Percentiles rank a stretch among this genome's conserved stretches.
Conservation (phyloP, 148 eudicot genomes). For the Bassia scoparia region DNA sequence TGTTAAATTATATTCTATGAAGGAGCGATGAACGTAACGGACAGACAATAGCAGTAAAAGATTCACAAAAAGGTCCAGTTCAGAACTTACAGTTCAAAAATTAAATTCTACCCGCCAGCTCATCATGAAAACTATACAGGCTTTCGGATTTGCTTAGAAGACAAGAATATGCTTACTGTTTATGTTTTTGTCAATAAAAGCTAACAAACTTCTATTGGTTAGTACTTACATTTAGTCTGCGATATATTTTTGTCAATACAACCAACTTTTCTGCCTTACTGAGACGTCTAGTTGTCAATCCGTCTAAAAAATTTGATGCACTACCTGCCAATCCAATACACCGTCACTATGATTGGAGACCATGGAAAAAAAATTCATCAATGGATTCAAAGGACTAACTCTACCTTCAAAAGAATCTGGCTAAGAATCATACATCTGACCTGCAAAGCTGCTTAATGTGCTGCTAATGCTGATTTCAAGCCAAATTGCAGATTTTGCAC, state of each 20-base stretch:
- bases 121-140: conserved; percentile 28
- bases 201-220: conserved; percentile 24
- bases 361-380: conserved; percentile 36
- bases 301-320: conserved; percentile 2
- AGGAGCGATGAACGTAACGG: conserved; percentile 32
- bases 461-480: conserved; percentile 31
- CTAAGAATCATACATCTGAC: conserved; percentile 36
- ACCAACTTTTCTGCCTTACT: neutral
- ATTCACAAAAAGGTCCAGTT: conserved; percentile 15
- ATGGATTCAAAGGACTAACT: conserved; percentile 36
- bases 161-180: conserved; percentile 29
- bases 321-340: conserved; percentile 24
- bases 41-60: conserved; percentile 26
- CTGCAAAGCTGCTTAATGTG: conserved; percentile 41
- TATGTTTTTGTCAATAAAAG: conserved; percentile 28
- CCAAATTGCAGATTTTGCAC: conserved; percentile 46
- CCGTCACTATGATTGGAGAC: conserved; percentile 29
- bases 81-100: conserved; percentile 26
- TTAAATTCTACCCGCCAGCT: conserved; percentile 27
- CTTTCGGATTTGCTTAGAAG: conserved; percentile 30
- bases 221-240: conserved; percentile 11
- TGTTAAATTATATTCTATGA: neutral
- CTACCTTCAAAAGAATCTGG: conserved; percentile 46
- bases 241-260: neutral
- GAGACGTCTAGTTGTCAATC: conserved; percentile 14